Conservation (phyloP, 2,329 filamentous ascomycete genomes). For the Ophiostoma quercus region DNA sequence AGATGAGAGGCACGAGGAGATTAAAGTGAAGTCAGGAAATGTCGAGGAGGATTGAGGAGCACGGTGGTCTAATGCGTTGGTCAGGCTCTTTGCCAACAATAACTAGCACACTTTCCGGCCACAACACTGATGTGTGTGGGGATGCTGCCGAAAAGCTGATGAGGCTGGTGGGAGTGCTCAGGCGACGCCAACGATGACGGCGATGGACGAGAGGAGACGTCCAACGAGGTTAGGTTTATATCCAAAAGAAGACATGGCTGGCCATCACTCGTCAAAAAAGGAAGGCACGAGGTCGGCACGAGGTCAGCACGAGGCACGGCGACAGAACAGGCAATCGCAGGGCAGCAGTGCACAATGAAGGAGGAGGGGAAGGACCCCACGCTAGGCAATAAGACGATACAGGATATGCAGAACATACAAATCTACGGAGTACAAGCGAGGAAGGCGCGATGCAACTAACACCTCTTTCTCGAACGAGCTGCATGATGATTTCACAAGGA, state of each 20-base stretch:
- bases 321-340: neutral
- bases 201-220: neutral
- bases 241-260: neutral
- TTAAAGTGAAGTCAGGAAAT: neutral
- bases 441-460: neutral
- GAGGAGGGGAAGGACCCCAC: neutral
- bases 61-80: neutral
- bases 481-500: neutral
- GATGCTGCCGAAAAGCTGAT: neutral
- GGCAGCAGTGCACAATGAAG: neutral
- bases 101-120: neutral
- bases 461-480: neutral
- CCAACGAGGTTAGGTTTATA: neutral
- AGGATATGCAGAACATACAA: slow-evolving; percentile 1
- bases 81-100: neutral
- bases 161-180: neutral
- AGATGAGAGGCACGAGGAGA: neutral
- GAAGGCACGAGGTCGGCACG: neutral
- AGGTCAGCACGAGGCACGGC: neutral
- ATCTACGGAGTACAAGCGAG: neutral
- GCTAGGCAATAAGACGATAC: neutral
- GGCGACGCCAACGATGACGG: neutral
- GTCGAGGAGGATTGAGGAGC: neutral
- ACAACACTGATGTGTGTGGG: neutral
- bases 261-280: neutral